phyloP scores from a whole-genome alignment of 495 filamentous ascomycete genomes.

The Podospora pseudopauciseta region DNA sequence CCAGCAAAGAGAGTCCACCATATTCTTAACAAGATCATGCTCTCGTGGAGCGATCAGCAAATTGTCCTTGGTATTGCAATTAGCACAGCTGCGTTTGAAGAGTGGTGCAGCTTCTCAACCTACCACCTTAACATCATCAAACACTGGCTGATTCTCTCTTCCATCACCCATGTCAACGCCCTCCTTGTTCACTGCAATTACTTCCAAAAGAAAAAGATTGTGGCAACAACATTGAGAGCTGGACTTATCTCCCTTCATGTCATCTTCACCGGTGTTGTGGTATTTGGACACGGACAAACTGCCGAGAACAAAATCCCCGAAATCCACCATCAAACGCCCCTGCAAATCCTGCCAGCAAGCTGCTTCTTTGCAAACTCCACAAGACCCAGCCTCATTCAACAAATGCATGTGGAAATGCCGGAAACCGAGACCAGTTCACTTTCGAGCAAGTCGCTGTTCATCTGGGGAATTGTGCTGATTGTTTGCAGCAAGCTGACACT shows the following conservation, averaged over 20 bases:
- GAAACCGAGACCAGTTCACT: neutral
- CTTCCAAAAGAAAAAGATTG: neutral
- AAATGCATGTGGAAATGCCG: neutral
- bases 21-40: neutral
- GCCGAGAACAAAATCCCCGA: neutral
- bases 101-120: conserved; percentile 11
- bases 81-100: conserved; percentile 9
- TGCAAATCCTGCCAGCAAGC: neutral
- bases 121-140: conserved; percentile 14
- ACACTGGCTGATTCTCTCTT: conserved; percentile 11
- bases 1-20: neutral
- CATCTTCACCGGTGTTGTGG: neutral
- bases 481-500: neutral
- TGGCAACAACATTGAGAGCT: neutral
- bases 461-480: neutral
- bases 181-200: conserved; percentile 14
- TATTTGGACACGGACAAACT: neutral
- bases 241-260: neutral
- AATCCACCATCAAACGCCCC: neutral
- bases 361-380: neutral
- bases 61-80: conserved; percentile 11
- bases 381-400: neutral
- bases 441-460: neutral
- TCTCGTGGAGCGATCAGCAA: conserved; percentile 14
- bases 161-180: conserved; percentile 13